phyloP scores from a whole-genome alignment of 371 early-diverging fungal genomes.

The Mortierella sp. region DNA sequence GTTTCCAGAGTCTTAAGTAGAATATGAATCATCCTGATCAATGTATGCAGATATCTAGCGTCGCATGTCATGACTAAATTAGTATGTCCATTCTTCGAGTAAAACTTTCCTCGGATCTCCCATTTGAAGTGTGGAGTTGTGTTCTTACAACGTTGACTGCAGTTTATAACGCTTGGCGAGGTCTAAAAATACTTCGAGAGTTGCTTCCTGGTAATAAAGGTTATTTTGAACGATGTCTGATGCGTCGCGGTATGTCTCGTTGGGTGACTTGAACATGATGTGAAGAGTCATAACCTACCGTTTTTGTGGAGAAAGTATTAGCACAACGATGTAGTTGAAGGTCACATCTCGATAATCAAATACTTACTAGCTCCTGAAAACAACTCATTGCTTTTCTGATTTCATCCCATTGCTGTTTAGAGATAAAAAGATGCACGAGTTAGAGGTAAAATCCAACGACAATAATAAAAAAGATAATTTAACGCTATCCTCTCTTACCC shows the following conservation, averaged over 20 bases:
- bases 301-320: background rate
- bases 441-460: background rate
- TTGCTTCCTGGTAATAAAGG: slow-evolving; percentile 76
- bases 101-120: background rate
- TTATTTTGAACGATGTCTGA: slow-evolving; percentile 79
- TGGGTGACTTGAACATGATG: slow-evolving; percentile 63
- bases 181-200: slow-evolving; percentile 69
- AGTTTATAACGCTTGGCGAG: slow-evolving; percentile 60
- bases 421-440: background rate
- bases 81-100: too few relatives aligned
- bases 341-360: background rate
- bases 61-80: background rate
- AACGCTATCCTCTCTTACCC: background rate
- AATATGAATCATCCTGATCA: slow-evolving; percentile 69
- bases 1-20: slow-evolving; percentile 72
- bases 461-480: background rate
- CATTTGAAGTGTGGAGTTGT: background rate
- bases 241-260: slow-evolving; percentile 67
- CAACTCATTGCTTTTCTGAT: slow-evolving; percentile 70
- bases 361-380: slow-evolving; percentile 70
- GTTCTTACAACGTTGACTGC: slow-evolving; percentile 63
- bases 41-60: slow-evolving; percentile 66
- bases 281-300: slow-evolving; percentile 64
- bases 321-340: background rate
- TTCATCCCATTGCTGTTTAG: slow-evolving; percentile 62